Evolutionary conservation across 2,329 filamentous ascomycete species (phyloP).

Genomic region (Diaporthe citri): DNA sequence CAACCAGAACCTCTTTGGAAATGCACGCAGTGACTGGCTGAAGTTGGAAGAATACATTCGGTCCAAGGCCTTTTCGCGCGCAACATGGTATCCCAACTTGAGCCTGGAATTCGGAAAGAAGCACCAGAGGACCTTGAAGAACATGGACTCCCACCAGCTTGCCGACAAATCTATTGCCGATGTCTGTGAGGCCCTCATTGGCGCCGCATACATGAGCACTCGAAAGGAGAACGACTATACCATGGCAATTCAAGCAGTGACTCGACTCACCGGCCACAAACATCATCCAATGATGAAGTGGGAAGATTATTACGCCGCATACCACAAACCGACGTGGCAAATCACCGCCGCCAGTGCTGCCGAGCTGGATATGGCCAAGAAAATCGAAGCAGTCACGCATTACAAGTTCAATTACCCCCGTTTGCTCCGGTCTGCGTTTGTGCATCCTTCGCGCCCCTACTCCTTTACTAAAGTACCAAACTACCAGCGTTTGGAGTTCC

Average conservation of each 20-base stretch:
- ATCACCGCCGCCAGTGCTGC: slow-evolving; percentile 69
- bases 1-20: slow-evolving; percentile 89
- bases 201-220: slow-evolving; percentile 77
- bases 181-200: slow-evolving; percentile 94
- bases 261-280: slow-evolving; percentile 75
- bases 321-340: slow-evolving; percentile 80
- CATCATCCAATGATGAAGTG: slow-evolving; percentile 79
- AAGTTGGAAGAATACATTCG: slow-evolving; percentile 82
- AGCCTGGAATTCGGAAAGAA: slow-evolving; percentile 79
- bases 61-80: slow-evolving; percentile 83
- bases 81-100: slow-evolving; percentile 90
- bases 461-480: slow-evolving; percentile 83
- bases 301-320: slow-evolving; percentile 79
- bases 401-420: slow-evolving; percentile 80
- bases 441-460: slow-evolving; percentile 84
- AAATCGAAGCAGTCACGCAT: slow-evolving; percentile 69
- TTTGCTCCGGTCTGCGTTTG: slow-evolving; percentile 86
- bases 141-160: slow-evolving; percentile 72
- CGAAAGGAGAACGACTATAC: slow-evolving; percentile 60
- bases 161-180: slow-evolving; percentile 94
- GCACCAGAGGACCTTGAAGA: slow-evolving; percentile 56
- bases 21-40: slow-evolving; percentile 69
- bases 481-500: slow-evolving; percentile 92
- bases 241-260: slow-evolving; percentile 73
- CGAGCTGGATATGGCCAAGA: slow-evolving; percentile 76